Percentiles rank a stretch among this genome's conserved stretches.
Conservation (phyloP, 768 basidiomycete species). For the Trametes meyenii region DNA sequence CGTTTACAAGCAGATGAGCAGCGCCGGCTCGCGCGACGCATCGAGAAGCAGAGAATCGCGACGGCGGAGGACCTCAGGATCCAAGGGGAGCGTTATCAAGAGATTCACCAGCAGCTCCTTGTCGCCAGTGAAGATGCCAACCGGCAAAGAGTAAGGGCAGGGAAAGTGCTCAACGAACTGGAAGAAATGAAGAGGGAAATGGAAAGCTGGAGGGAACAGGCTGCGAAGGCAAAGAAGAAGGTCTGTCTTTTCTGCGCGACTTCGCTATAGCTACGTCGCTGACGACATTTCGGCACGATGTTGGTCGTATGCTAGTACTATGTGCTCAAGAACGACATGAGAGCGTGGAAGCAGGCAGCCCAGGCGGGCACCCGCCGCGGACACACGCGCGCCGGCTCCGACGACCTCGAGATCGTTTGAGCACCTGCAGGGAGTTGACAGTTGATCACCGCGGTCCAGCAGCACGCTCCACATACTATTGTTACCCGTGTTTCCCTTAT, state of each 20-base stretch:
- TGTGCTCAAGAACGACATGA: slow-evolving; percentile 11
- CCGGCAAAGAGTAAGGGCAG: background rate
- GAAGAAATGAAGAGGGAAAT: slow-evolving; percentile 3
- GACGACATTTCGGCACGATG: background rate
- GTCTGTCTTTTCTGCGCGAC: background rate
- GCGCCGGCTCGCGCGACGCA: background rate
- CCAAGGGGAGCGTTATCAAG: slow-evolving; percentile 1
- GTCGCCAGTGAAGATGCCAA: slow-evolving; percentile 7
- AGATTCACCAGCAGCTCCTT: slow-evolving; percentile 5
- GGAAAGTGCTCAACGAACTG: background rate
- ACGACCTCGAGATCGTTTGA: slow-evolving; percentile 16
- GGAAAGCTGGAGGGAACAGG: slow-evolving; percentile 11
- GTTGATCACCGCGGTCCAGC: no score
- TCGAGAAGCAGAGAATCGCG: slow-evolving; percentile 1
- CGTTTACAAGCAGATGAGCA: slow-evolving; percentile 5
- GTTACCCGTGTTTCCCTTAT: background rate
- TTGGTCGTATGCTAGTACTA: slow-evolving; percentile 2
- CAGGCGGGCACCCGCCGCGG: background rate
- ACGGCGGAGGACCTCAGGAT: background rate
- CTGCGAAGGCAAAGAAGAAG: slow-evolving; percentile 18
- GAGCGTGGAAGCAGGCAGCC: slow-evolving; percentile 1
- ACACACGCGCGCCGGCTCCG: background rate
- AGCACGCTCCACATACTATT: background rate
- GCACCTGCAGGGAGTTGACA: background rate
- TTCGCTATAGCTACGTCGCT: no score